phyloP scores from a whole-genome alignment of 352 stramenopile species.

The Phytophthora macrochlamydospora region DNA sequence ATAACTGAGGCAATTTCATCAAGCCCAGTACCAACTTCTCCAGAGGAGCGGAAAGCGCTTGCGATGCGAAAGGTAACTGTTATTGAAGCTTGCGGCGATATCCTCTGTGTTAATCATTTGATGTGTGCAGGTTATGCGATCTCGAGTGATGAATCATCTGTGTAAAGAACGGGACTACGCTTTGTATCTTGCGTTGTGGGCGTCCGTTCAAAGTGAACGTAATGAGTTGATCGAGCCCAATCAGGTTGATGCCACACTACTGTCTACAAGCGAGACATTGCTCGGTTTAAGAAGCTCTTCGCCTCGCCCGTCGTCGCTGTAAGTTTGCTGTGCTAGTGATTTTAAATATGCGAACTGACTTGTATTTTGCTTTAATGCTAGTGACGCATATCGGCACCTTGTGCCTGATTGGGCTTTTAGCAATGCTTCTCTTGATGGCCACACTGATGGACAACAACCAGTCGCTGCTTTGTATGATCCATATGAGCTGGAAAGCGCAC shows the following conservation, averaged over 20 bases:
- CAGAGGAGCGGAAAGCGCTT: constrained; percentile 58
- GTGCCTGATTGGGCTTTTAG: constrained; percentile 51
- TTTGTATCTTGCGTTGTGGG: constrained; percentile 63
- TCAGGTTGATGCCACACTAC: constrained; percentile 17
- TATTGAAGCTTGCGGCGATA: not conserved
- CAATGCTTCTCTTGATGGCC: constrained; percentile 34
- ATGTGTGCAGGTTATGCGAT: constrained; percentile 63
- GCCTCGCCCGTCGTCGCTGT: constrained; percentile 34
- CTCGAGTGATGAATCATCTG: constrained; percentile 58
- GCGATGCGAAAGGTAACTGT: constrained; percentile 60
- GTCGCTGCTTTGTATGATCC: constrained; percentile 48
- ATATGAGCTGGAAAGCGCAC: constrained; percentile 72
- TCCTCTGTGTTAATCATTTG: too few species aligned
- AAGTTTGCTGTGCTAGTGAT: constrained; percentile 5
- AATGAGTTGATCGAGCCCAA: constrained; percentile 4
- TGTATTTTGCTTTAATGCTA: constrained; percentile 13
- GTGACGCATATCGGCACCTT: constrained; percentile 39
- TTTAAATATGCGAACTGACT: not conserved
- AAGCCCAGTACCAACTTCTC: constrained; percentile 38
- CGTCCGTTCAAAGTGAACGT: constrained; percentile 13
- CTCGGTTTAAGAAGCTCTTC: constrained; percentile 21
- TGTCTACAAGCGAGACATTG: constrained; percentile 37
- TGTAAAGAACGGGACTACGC: constrained; percentile 72
- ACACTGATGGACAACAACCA: constrained; percentile 5
- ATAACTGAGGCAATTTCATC: constrained; percentile 46